Conservation (phyloP, 441 rosid species). For the Brassica hybrid region DNA sequence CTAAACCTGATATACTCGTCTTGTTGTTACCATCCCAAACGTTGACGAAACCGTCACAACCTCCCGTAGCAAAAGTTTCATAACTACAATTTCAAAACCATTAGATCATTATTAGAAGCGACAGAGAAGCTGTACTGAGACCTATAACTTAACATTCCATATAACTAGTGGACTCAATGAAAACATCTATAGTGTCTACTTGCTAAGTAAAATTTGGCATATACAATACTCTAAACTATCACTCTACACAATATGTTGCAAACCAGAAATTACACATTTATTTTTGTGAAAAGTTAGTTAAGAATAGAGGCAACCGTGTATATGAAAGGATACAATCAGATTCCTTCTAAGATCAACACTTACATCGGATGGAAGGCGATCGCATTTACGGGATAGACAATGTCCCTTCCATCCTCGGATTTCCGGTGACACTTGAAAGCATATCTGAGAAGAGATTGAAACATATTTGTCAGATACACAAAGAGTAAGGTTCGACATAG, state of each 20-base stretch:
- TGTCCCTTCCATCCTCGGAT: constrained; percentile 91
- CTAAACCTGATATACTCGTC: constrained; percentile 87
- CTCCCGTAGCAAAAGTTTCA: constrained; percentile 97
- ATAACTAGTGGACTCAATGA: no score
- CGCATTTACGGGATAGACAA: constrained; percentile 93
- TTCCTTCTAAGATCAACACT: constrained; percentile 43
- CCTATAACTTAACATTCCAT: neutral
- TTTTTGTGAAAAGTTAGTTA: no score
- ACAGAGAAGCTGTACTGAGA: neutral
- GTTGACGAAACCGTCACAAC: constrained; percentile 95
- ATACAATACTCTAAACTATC: no score
- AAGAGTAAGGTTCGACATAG: neutral
- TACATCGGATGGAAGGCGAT: constrained; percentile 96
- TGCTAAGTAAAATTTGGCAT: no score
- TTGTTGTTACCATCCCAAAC: constrained; percentile 98
- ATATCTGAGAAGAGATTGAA: constrained; percentile 55
- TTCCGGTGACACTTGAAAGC: constrained; percentile 96
- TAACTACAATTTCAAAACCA: constrained; percentile 56
- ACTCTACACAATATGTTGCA: no score
- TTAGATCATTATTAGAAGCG: constrained; percentile 20
- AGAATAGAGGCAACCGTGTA: neutral
- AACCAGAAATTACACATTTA: no score
- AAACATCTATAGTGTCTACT: no score
- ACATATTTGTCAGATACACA: neutral
- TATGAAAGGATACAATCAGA: constrained; percentile 12